Conservation (phyloP, 352 stramenopile genomes). For the Phytophthora pini region DNA sequence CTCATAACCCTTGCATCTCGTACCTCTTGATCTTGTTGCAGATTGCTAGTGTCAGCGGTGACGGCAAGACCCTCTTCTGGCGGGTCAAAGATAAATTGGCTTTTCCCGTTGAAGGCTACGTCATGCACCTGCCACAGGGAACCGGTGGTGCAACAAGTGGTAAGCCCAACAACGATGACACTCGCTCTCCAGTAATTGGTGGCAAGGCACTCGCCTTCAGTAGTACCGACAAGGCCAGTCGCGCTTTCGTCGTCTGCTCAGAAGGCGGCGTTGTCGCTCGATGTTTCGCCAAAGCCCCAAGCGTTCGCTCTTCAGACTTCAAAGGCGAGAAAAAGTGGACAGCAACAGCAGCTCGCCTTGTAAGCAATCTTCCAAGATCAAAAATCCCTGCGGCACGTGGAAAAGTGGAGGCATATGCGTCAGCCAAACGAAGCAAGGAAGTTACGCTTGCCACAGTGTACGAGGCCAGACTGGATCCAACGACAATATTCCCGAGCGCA, state of each 20-base stretch:
- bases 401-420: constrained; percentile 75
- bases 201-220: constrained; percentile 75
- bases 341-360: constrained; percentile 62
- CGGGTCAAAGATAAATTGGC: constrained; percentile 86
- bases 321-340: constrained; percentile 88
- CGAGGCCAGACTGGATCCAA: constrained; percentile 70
- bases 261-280: constrained; percentile 73
- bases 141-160: background rate
- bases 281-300: constrained; percentile 62
- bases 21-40: constrained; percentile 10
- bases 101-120: constrained; percentile 86
- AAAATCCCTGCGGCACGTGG: constrained; percentile 57
- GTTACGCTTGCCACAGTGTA: constrained; percentile 79
- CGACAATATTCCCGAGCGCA: constrained; percentile 63
- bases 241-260: constrained; percentile 77
- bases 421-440: constrained; percentile 66
- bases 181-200: constrained; percentile 46
- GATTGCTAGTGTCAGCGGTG: constrained; percentile 80
- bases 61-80: constrained; percentile 91
- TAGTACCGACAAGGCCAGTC: constrained; percentile 69
- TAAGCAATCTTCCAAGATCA: constrained; percentile 57
- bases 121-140: constrained; percentile 60
- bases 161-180: constrained; percentile 17
- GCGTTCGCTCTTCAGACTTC: constrained; percentile 61
- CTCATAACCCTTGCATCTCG: background rate